phyloP scores from a whole-genome alignment of 108 stramenopile species.

The Cyclostephanos invisitatus region DNA sequence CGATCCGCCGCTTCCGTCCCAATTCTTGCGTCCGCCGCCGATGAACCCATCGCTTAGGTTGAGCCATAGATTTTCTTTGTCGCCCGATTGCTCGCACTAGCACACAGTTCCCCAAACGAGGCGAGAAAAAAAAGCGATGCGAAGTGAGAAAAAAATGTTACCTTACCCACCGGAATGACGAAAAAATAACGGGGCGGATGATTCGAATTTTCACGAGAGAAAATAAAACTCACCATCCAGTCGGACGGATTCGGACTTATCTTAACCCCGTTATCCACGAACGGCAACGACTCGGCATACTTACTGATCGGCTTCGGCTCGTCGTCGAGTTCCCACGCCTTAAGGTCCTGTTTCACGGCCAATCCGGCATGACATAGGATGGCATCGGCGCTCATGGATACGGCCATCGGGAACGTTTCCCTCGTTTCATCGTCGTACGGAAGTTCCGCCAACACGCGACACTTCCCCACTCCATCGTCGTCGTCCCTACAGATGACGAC shows the following conservation, averaged over 20 bases:
- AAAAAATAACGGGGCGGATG: neutral
- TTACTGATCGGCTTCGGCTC: constrained; percentile 76
- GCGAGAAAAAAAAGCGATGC: neutral
- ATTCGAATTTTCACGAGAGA: neutral
- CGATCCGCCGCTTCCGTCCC: constrained; percentile 96
- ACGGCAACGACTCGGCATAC: constrained; percentile 64
- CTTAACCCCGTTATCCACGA: constrained; percentile 80
- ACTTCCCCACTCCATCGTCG: constrained; percentile 12
- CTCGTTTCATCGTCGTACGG: constrained; percentile 63
- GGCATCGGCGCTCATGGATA: constrained; percentile 72
- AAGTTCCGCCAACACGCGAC: constrained; percentile 44
- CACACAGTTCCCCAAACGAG: neutral
- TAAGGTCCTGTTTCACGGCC: constrained; percentile 78
- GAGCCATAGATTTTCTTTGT: constrained; percentile 95
- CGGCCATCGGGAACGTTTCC: constrained; percentile 60
- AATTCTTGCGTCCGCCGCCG: constrained; percentile 96
- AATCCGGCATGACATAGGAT: constrained; percentile 89
- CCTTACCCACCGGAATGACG: neutral
- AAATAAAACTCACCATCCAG: constrained; percentile 57
- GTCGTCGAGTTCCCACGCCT: constrained; percentile 78
- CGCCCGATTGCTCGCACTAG: constrained; percentile 68
- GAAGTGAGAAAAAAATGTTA: neutral
- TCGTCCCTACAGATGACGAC: constrained; percentile 62
- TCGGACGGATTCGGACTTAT: constrained; percentile 64
- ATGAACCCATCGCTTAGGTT: constrained; percentile 97